A percentile compares a stretch with the other conserved stretches of the same genome.
phyloP scores from a whole-genome alignment of 805 yeast genomes.

The Schizosaccharomyces pombe region DNA sequence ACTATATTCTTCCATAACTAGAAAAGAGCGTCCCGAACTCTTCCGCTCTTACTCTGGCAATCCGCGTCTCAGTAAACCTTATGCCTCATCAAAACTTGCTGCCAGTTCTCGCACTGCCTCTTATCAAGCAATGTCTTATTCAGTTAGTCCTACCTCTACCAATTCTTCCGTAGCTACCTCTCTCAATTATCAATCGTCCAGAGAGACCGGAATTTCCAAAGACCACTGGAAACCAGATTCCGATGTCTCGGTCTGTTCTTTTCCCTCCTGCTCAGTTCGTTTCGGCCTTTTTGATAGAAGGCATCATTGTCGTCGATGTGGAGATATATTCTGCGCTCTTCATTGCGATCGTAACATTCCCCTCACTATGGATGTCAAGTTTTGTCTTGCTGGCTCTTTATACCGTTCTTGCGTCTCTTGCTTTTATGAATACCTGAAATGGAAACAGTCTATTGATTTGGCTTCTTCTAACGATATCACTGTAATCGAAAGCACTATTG shows the following conservation, averaged over 20 bases:
- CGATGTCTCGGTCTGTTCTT: slow-evolving; percentile 36
- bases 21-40: too few species aligned
- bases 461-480: neutral
- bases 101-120: neutral
- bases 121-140: neutral
- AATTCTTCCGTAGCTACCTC: neutral
- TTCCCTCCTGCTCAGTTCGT: slow-evolving; percentile 28
- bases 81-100: neutral
- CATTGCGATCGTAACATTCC: slow-evolving; percentile 35
- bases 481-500: too few species aligned
- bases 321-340: slow-evolving; percentile 51
- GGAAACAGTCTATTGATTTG: neutral
- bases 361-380: slow-evolving; percentile 25
- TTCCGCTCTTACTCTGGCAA: too few species aligned
- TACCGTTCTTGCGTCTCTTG: slow-evolving; percentile 46
- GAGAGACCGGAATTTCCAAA: slow-evolving; percentile 14
- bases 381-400: slow-evolving; percentile 43
- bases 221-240: slow-evolving; percentile 38
- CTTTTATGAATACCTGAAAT: slow-evolving; percentile 24
- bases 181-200: neutral
- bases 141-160: neutral
- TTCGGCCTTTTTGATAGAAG: slow-evolving; percentile 61
- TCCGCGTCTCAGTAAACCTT: too few species aligned
- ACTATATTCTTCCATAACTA: too few species aligned
- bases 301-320: slow-evolving; percentile 72